Percentiles rank a stretch among this genome's conserved stretches.
Evolutionary conservation across 2,329 filamentous ascomycete species (phyloP).

Genomic region (Aspergillus tanneri): DNA sequence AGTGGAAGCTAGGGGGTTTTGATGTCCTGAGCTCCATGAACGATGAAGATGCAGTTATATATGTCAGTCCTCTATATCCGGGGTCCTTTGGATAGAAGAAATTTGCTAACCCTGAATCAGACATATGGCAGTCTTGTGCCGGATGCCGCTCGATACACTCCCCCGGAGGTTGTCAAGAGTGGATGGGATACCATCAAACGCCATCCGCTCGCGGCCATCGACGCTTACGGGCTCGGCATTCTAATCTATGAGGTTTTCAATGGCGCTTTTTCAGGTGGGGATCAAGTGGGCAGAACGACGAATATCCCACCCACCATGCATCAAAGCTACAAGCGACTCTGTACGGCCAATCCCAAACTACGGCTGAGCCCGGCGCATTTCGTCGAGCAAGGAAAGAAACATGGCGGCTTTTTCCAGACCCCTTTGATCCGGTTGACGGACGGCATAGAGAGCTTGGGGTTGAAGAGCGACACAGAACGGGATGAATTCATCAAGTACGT

Average conservation of each 20-base stretch:
- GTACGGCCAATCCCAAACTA: slow-evolving; percentile 85
- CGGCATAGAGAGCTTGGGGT: slow-evolving; percentile 85
- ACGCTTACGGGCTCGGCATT: slow-evolving; percentile 82
- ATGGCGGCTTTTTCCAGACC: slow-evolving; percentile 87
- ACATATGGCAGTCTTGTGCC: slow-evolving; percentile 85
- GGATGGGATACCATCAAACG: slow-evolving; percentile 93
- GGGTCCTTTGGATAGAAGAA: background rate
- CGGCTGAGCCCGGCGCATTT: slow-evolving; percentile 82
- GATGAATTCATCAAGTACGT: slow-evolving; percentile 75
- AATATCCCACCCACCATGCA: slow-evolving; percentile 86
- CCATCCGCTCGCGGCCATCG: slow-evolving; percentile 75
- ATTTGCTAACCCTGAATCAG: slow-evolving; percentile 44
- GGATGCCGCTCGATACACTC: slow-evolving; percentile 77
- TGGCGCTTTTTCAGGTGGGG: slow-evolving; percentile 70
- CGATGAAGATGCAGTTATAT: slow-evolving; percentile 91
- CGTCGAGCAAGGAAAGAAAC: slow-evolving; percentile 80
- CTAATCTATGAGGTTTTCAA: slow-evolving; percentile 91
- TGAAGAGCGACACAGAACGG: slow-evolving; percentile 80
- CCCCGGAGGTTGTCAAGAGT: slow-evolving; percentile 78
- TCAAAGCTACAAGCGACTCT: slow-evolving; percentile 82
- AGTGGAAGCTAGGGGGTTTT: slow-evolving; percentile 95
- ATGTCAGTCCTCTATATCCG: slow-evolving; percentile 53
- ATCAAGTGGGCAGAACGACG: slow-evolving; percentile 82
- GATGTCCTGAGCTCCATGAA: slow-evolving; percentile 93
- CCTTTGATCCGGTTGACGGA: slow-evolving; percentile 89